Evolutionary conservation across 2,329 filamentous ascomycete species (phyloP).

Genomic region (Salinomyces thailandicus): DNA sequence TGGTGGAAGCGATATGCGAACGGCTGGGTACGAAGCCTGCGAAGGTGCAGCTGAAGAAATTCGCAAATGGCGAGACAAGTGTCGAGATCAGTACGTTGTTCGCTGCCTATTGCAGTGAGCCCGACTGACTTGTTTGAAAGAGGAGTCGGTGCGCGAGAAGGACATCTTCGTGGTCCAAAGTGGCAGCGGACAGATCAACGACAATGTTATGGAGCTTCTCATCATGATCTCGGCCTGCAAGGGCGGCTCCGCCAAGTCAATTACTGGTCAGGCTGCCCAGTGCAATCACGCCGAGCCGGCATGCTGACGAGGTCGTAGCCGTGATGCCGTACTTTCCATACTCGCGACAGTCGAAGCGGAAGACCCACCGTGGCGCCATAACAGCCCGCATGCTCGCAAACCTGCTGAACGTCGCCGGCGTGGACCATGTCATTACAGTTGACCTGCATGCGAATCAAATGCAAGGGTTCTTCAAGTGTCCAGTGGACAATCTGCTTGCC

Average conservation of each 20-base stretch:
- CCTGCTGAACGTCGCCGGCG: slow-evolving; percentile 80
- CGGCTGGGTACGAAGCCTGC: slow-evolving; percentile 51
- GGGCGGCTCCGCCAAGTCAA: slow-evolving; percentile 89
- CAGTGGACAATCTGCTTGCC: slow-evolving; percentile 92
- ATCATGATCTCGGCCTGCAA: slow-evolving; percentile 99
- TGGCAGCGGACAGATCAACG: slow-evolving; percentile 90
- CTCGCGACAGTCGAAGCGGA: slow-evolving; percentile 98
- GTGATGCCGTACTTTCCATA: slow-evolving; percentile 97
- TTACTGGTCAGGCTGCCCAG: slow-evolving; percentile 60
- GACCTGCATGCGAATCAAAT: slow-evolving; percentile 90
- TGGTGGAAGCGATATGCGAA: slow-evolving; percentile 57
- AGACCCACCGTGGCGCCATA: slow-evolving; percentile 90
- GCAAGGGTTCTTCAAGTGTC: slow-evolving; percentile 98
- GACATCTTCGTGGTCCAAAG: slow-evolving; percentile 99
- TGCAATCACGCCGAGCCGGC: slow-evolving; percentile 1
- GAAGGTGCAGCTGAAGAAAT: slow-evolving; percentile 53
- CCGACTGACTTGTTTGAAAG: slow-evolving; percentile 23
- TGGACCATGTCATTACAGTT: slow-evolving; percentile 95
- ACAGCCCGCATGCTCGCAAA: slow-evolving; percentile 97
- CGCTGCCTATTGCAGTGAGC: not conserved
- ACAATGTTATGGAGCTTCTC: slow-evolving; percentile 96
- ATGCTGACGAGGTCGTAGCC: slow-evolving; percentile 39
- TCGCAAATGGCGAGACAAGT: slow-evolving; percentile 60
- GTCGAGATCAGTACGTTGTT: slow-evolving; percentile 48
- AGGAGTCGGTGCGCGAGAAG: slow-evolving; percentile 75